phyloP scores from a whole-genome alignment of 176 grass and related monocot genomes.

The Dendrocalamus sinicus region DNA sequence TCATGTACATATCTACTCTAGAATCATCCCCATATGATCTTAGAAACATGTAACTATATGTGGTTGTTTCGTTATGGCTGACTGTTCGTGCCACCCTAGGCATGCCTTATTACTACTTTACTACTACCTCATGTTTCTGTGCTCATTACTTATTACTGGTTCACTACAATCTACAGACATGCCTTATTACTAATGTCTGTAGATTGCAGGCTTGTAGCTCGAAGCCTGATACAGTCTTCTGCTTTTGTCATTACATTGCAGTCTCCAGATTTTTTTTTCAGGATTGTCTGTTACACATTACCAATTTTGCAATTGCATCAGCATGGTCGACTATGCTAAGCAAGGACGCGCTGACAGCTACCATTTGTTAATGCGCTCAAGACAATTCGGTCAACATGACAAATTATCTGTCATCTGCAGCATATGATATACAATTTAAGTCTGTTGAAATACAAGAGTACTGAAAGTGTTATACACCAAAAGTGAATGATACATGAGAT shows the following conservation, averaged over 20 bases:
- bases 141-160: no score
- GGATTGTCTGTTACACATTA: not conserved
- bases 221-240: not conserved
- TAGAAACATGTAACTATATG: conserved; percentile 12
- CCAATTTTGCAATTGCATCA: not conserved
- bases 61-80: not conserved
- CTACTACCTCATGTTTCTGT: no score
- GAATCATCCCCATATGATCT: conserved; percentile 1
- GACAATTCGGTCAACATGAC: not conserved
- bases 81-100: not conserved
- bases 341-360: not conserved
- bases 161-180: not conserved
- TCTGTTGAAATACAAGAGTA: no score
- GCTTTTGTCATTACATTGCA: not conserved
- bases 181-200: not conserved
- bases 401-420: not conserved
- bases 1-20: not conserved
- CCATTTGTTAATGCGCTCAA: not conserved
- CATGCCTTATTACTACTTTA: not conserved
- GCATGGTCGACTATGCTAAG: not conserved
- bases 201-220: no score
- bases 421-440: not conserved
- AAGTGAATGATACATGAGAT: conserved; percentile 4
- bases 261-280: not conserved
- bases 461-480: not conserved